Evolutionary conservation across 2,329 filamentous ascomycete species (phyloP), one percentile per base, ranked within the genome.

Genomic region (Onygenales sp.): DNA sequence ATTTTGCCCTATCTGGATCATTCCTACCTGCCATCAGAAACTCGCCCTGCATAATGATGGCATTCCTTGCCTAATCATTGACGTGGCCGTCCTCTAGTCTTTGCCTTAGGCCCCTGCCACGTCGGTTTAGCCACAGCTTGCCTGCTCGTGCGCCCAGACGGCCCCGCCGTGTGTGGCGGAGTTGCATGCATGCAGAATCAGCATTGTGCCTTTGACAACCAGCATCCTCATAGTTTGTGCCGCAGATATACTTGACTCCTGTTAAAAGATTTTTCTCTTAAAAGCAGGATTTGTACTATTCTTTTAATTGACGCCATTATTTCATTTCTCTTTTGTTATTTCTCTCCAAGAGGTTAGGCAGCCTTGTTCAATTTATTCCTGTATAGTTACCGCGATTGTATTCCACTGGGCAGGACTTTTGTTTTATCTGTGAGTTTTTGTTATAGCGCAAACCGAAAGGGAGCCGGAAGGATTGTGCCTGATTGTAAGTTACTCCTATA

Each of bases 21-120:
- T 21, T n/a, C 49, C 34, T 43, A 21, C n/a, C 11, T 6, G 33
- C 34, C 31, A 32, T 31, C 40, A 37, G 21, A 36, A 40, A 31
- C 34, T 14, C 14, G 7, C 11, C 40, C 36, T 49, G 47, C 47
- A 49, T 49, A 32, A 49, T 49, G 47, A 49, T 40, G 47, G 17
- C 36, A 40, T 27, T n/a, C 14, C 11, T 8, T 42, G 40, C 17
- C 40, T 42, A 13, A 42, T 42, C 36, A 42, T 49, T 69, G 67
- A 69, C 67, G 66, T 69, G 67, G 58, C 61, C 58, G 53, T 61
- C 58, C 17, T 44, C 31, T 9, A 46, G 50, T 49, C 17, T 40
- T 49, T n/a, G n/a, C n/a, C n/a, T 17, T 31, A 39, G 46, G 46
- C 7, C 46, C 46, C 46, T 49, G 36, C 46, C 46, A 49, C 46